phyloP scores from a whole-genome alignment of 2,329 filamentous ascomycete genomes.

The Neonectria neomacrospora region DNA sequence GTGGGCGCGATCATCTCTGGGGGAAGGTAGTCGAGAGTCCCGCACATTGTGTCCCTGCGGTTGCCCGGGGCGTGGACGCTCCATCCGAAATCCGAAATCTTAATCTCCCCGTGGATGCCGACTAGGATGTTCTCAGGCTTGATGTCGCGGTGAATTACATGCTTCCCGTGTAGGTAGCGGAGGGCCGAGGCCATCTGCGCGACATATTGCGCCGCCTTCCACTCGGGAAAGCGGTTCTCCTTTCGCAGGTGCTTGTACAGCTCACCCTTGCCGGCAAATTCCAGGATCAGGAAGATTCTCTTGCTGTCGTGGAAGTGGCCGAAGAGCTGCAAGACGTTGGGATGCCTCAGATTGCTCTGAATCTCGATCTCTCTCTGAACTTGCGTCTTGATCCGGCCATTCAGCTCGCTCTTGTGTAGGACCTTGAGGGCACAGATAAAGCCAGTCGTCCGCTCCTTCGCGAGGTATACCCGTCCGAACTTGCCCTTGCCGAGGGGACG shows the following conservation, averaged over 20 bases:
- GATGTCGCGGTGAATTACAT: conserved; percentile 97
- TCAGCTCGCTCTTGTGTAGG: conserved; percentile 83
- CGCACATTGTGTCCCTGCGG: conserved; percentile 93
- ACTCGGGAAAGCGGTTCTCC: conserved; percentile 83
- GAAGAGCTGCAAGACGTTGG: conserved; percentile 83
- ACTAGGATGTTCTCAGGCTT: conserved; percentile 98
- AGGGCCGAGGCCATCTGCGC: conserved; percentile 89
- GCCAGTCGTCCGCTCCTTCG: conserved; percentile 78
- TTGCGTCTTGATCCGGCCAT: conserved; percentile 83
- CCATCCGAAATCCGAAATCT: conserved; percentile 99
- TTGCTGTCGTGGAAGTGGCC: conserved; percentile 91
- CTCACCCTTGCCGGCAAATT: conserved; percentile 87
- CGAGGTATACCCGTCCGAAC: conserved; percentile 87
- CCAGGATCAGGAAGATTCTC: conserved; percentile 86
- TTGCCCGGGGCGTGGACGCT: conserved; percentile 97
- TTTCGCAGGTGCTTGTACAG: conserved; percentile 86
- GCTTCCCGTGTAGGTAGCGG: conserved; percentile 93
- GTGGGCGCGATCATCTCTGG: conserved; percentile 94
- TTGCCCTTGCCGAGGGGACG: conserved; percentile 89
- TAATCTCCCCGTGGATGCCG: conserved; percentile 96
- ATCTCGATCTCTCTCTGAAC: conserved; percentile 89
- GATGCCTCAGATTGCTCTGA: conserved; percentile 85
- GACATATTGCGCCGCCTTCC: conserved; percentile 86
- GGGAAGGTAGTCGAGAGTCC: conserved; percentile 95
- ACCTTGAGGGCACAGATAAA: conserved; percentile 90